Evolutionary conservation across 1,139 yeast genomes (phyloP).

Genomic region (Yamadazyma sp.): DNA sequence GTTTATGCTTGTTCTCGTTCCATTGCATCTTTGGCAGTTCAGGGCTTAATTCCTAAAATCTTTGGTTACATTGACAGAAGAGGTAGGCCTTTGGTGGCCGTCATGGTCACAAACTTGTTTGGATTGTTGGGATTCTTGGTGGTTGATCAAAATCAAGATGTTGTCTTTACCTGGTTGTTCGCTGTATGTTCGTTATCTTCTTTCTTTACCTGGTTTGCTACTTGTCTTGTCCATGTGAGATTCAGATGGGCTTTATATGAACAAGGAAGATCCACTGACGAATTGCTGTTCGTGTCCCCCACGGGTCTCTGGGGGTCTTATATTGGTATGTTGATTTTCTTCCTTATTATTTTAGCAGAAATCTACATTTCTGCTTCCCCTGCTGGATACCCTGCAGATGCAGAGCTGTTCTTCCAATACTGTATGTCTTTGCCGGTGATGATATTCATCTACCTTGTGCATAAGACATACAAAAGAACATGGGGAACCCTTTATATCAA

Average conservation of each 20-base stretch:
- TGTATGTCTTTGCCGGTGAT: conserved; percentile 37
- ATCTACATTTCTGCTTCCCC: conserved; percentile 50
- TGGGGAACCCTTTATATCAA: conserved; percentile 32
- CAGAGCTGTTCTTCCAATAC: conserved; percentile 17
- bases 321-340: conserved; percentile 39
- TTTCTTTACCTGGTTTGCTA: conserved; percentile 52
- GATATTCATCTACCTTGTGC: conserved; percentile 32
- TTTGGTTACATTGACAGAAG: conserved; percentile 55
- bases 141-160: conserved; percentile 43
- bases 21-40: conserved; percentile 53
- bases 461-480: conserved; percentile 26
- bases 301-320: conserved; percentile 50
- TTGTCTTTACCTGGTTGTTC: conserved; percentile 64
- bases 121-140: conserved; percentile 68
- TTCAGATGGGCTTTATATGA: conserved; percentile 37
- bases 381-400: conserved; percentile 24
- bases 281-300: conserved; percentile 48
- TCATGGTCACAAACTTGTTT: conserved; percentile 47
- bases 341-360: conserved; percentile 46
- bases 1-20: conserved; percentile 58
- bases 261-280: conserved; percentile 40
- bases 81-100: conserved; percentile 59
- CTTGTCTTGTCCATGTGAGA: conserved; percentile 39
- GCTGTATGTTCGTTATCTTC: conserved; percentile 64
- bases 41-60: conserved; percentile 42